phyloP scores from a whole-genome alignment of 306 rosid species.

The Quercus ilex region DNA sequence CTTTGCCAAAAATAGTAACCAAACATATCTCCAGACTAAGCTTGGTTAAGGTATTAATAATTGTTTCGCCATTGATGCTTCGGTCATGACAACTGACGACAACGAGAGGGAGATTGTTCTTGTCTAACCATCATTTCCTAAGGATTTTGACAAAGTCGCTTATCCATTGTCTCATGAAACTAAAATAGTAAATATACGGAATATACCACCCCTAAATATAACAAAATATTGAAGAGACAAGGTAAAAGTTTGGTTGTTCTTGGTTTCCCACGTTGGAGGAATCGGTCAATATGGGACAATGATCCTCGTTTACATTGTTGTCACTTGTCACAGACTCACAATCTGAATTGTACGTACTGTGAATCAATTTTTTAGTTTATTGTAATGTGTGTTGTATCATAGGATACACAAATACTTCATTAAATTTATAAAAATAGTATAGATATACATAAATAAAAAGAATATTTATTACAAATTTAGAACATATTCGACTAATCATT shows the following conservation, averaged over 20 bases:
- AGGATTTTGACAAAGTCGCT: background rate
- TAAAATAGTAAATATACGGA: background rate
- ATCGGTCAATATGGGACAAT: background rate
- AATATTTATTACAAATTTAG: too few relatives aligned
- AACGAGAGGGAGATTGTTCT: background rate
- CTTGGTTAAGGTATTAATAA: background rate
- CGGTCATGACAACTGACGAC: background rate
- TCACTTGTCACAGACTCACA: too few relatives aligned
- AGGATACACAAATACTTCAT: too few relatives aligned
- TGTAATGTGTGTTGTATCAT: too few relatives aligned
- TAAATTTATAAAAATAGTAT: too few relatives aligned
- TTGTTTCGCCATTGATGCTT: background rate
- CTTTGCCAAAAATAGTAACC: too few relatives aligned
- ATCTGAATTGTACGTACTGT: too few relatives aligned
- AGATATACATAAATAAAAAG: too few relatives aligned
- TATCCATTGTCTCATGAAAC: background rate
- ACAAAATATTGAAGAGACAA: background rate
- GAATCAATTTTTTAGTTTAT: too few relatives aligned
- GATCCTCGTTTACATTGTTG: constrained; percentile 2
- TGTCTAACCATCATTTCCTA: background rate
- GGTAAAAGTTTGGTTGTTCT: background rate
- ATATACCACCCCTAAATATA: background rate
- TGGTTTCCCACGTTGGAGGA: constrained; percentile 8
- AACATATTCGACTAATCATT: too few relatives aligned
- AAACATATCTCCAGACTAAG: too few relatives aligned